phyloP scores from a whole-genome alignment of 1,139 yeast genomes.

The Taphrina wiesneri region DNA sequence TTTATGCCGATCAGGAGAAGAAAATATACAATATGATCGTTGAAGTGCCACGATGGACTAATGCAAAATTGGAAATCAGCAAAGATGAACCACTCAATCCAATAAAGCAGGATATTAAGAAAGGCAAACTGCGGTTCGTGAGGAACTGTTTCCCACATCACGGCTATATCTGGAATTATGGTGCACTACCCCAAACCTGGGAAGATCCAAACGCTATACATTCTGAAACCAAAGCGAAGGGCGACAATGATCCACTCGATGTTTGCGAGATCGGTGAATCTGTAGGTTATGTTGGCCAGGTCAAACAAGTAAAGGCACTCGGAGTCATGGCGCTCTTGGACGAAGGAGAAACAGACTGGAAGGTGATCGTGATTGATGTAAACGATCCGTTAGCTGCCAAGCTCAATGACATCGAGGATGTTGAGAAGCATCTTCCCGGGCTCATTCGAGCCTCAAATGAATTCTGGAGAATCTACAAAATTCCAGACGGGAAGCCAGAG shows the following conservation, averaged over 20 bases:
- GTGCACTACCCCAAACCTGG: conserved; percentile 99
- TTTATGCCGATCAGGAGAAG: conserved; percentile 62
- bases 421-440: conserved; percentile 79
- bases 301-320: conserved; percentile 80
- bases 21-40: conserved; percentile 82
- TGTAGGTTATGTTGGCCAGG: conserved; percentile 67
- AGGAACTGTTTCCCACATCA: conserved; percentile 93
- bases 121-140: conserved; percentile 74
- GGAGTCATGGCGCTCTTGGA: conserved; percentile 94
- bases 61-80: conserved; percentile 86
- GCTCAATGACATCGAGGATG: conserved; percentile 78
- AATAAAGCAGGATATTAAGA: conserved; percentile 87
- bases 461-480: conserved; percentile 96
- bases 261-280: conserved; percentile 87
- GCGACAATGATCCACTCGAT: conserved; percentile 96
- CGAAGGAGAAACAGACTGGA: conserved; percentile 99
- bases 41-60: conserved; percentile 67
- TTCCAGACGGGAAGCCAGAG: conserved; percentile 89
- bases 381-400: conserved; percentile 76
- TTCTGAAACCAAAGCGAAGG: conserved; percentile 59
- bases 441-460: conserved; percentile 77
- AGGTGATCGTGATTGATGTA: conserved; percentile 79
- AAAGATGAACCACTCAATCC: conserved; percentile 78
- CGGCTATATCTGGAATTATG: conserved; percentile 69
- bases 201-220: conserved; percentile 62